These are phyloP conservation scores for Blakeslea trispora DNA, from an alignment of 371 early-diverging fungal species.

Conservation along the genomic window DNA sequence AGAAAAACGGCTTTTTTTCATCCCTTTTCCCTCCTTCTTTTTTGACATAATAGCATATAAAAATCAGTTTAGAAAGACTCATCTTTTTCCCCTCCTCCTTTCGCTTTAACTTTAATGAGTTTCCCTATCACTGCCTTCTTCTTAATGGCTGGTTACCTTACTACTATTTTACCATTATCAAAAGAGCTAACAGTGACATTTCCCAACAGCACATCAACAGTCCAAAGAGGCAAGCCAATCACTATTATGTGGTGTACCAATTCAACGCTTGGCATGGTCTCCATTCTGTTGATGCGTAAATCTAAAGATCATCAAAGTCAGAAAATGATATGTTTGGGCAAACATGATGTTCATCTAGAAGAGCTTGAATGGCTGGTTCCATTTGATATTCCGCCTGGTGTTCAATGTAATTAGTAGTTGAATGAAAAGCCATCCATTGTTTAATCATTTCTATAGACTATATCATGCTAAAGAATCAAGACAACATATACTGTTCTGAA, in stretches of 20 bases:
- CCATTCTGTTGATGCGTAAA: background rate
- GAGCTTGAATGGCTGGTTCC: background rate
- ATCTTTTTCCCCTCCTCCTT: background rate
- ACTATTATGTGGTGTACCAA: background rate
- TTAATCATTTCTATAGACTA: no score
- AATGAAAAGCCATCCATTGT: no score
- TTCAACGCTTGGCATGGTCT: background rate
- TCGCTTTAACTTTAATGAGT: background rate
- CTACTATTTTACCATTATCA: constrained; percentile 1
- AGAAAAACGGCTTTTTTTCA: background rate
- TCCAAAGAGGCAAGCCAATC: background rate
- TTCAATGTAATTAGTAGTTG: background rate
- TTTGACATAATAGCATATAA: background rate
- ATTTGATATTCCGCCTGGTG: background rate
- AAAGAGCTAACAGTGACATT: background rate
- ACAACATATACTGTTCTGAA: no score
- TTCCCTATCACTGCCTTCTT: constrained; percentile 6
- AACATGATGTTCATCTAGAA: background rate
- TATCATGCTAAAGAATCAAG: no score
- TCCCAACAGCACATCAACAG: background rate
- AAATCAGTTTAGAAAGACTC: no score
- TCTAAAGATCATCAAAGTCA: background rate
- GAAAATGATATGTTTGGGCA: background rate
- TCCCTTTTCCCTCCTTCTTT: background rate
- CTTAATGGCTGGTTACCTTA: constrained; percentile 10